Conservation (phyloP, 257 asterid species). For the Nicotiana obtusifolia region DNA sequence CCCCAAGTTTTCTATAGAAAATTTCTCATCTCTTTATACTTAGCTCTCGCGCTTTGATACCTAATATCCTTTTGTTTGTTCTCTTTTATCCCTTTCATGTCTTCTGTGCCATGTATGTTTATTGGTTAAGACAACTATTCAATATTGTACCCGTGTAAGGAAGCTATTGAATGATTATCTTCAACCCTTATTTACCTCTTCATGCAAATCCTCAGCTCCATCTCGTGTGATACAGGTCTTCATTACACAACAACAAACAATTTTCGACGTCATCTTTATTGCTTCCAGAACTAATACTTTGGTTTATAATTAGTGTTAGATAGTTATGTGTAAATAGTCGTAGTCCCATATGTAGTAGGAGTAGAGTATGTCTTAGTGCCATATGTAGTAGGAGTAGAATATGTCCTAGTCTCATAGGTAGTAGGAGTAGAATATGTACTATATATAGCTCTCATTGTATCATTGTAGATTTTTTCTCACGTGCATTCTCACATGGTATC, state of each 20-base stretch:
- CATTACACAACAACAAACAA: background rate
- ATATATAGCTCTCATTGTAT: no score
- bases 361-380: no score
- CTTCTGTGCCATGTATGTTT: background rate
- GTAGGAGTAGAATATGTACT: no score
- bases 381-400: no score
- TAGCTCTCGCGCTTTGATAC: background rate
- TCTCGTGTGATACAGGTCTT: background rate
- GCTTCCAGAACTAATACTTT: background rate
- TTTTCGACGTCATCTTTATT: background rate
- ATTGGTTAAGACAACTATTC: background rate
- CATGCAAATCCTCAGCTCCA: background rate
- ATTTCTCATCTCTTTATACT: background rate
- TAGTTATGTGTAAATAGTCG: no score
- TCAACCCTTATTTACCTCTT: background rate
- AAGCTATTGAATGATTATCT: background rate
- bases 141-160: background rate
- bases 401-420: no score
- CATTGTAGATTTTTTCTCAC: no score
- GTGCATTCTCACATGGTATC: no score
- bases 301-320: no score
- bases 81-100: background rate
- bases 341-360: no score
- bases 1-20: background rate
- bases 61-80: no score